A percentile compares a stretch with the other conserved stretches of the same genome.
Evolutionary conservation across 345 rosid genomes (phyloP).

Genomic region (Eutrema heterophyllum): DNA sequence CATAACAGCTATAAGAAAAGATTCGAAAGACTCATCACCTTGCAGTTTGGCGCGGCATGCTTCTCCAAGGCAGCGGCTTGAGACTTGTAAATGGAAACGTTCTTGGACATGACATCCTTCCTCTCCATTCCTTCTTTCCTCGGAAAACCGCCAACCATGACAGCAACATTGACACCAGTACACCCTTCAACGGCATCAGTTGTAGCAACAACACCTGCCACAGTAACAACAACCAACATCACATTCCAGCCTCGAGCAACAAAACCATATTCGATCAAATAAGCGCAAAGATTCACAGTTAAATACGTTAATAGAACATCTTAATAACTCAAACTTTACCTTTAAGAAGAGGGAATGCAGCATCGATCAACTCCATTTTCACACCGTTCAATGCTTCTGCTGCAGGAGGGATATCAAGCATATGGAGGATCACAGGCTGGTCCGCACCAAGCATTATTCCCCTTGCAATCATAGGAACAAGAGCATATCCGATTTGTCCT

Average conservation of each 20-base stretch:
- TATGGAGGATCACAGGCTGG: constrained; percentile 98
- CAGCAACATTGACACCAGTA: constrained; percentile 80
- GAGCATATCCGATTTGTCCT: constrained; percentile 99
- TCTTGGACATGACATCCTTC: constrained; percentile 95
- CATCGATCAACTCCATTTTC: constrained; percentile 94
- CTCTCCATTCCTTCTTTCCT: constrained; percentile 99
- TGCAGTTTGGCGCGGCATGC: constrained; percentile 93
- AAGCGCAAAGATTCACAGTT: neutral
- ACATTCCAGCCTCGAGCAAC: neutral
- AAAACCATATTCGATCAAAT: neutral
- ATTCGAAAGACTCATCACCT: constrained; percentile 39
- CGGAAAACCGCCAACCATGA: constrained; percentile 99
- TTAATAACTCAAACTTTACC: constrained; percentile 33
- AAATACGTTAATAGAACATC: neutral
- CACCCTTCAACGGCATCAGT: constrained; percentile 93
- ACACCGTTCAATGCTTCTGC: constrained; percentile 98
- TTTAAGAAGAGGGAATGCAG: constrained; percentile 94
- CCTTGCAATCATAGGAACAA: constrained; percentile 96
- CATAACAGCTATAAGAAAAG: neutral
- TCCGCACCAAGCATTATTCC: constrained; percentile 95
- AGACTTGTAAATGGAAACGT: constrained; percentile 93
- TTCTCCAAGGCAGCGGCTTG: constrained; percentile 96
- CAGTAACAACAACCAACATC: neutral
- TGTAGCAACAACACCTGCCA: constrained; percentile 90
- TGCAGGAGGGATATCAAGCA: constrained; percentile 96